Percentiles rank a stretch among this genome's conserved stretches.
Conservation (phyloP, 306 rosid genomes). For the Gillenia trifoliata region DNA sequence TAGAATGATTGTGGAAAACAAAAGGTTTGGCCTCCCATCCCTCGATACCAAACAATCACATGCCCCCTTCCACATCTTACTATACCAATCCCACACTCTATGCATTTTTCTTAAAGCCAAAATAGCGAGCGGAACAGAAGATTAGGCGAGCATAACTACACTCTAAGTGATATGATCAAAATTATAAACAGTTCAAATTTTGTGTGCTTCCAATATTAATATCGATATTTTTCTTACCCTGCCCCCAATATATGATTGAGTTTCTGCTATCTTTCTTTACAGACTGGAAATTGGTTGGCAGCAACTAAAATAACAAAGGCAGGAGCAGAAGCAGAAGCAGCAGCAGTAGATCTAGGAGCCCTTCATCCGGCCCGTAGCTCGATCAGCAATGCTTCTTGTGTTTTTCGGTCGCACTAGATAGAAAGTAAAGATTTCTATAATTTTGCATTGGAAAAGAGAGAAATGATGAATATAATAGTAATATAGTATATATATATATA, state of each 20-base stretch:
- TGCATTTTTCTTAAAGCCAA: no score
- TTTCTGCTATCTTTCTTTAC: slow-evolving; percentile 11
- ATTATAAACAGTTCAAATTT: not conserved
- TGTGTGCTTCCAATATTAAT: not conserved
- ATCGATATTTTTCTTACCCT: slow-evolving; percentile 15
- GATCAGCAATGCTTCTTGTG: slow-evolving; percentile 20
- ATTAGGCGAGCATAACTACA: no score
- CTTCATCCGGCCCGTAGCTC: slow-evolving; percentile 26
- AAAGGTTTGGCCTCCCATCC: slow-evolving; percentile 43
- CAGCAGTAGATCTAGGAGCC: slow-evolving; percentile 4
- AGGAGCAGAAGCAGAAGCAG: slow-evolving; percentile 14
- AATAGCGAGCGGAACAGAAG: no score
- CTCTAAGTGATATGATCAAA: no score
- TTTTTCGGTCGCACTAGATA: slow-evolving; percentile 19
- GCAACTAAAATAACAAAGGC: slow-evolving; percentile 11
- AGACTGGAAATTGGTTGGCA: slow-evolving; percentile 49
- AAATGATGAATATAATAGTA: no score
- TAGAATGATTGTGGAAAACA: slow-evolving; percentile 34
- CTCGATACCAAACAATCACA: slow-evolving; percentile 38
- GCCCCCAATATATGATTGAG: slow-evolving; percentile 7
- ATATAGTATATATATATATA: not conserved
- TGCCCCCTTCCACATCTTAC: slow-evolving; percentile 34
- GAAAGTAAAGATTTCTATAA: slow-evolving; percentile 11
- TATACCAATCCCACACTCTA: not conserved
- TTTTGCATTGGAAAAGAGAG: not conserved